Base-by-base conservation (phyloP, 2,329 filamentous ascomycete species). In the Fusarium setosum region DNA sequence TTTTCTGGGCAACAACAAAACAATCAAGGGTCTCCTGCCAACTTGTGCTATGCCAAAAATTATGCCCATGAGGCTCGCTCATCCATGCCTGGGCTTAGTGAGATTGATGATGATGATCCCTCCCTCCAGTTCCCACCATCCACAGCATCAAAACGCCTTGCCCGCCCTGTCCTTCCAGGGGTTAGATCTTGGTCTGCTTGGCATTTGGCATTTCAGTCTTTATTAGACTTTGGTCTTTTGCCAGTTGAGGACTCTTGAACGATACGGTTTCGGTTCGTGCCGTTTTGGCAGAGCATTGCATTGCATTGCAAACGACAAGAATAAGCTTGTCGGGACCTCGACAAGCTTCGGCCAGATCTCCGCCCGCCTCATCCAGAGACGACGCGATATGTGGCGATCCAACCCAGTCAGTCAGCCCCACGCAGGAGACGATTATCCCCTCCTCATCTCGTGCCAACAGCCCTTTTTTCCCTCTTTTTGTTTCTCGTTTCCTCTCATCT, bases 301-400 rank as follows among this genome's bases (percentile, higher is more conserved):
- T 51, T 29, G 13, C 32, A 38, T 45, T 38, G 20, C 34, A 17
- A 41, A 24, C 32, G 4, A 35, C 29, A 34, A 42, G 32, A 17
- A 49, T 18, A 18, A 23, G 31, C 29, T 55, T 24, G 41, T 23
- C 31, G 48, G 47, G 40, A 49, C 26, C 48, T 49, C 29, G 31
- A 49, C 24, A 65, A 63, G 54, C 63, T 52, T 59, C 44, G 37
- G 31, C 40, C 42, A 61, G 64, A 67, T 67, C 65, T 58, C 35
- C 57, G 34, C 48, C 40, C 65, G 35, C 54, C 54, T 66, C 48
- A 41, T 63, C 29, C 35, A 63, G 59, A 63, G 62, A 53, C 24
- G 54, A 41, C 47, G n/a, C n/a, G n/a, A n/a, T n/a, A n/a, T n/a
- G n/a, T n/a, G n/a, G n/a, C n/a, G 40, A 42, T 45, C 45, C 31